These are phyloP conservation scores for Rhizophagus sp. DNA, from an alignment of 192 early-diverging fungal species.

Conservation along the genomic window DNA sequence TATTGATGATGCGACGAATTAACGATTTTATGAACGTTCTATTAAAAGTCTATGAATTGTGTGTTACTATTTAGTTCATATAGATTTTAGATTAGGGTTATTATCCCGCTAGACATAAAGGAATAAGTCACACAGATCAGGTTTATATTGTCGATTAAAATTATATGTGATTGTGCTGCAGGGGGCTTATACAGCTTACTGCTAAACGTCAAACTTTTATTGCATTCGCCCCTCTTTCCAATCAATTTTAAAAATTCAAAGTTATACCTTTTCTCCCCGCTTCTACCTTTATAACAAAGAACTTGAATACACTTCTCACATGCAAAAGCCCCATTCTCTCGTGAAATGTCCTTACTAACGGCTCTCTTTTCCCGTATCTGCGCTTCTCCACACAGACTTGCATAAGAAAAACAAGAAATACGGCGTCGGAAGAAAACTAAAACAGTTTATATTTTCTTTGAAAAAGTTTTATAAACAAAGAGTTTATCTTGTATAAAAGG, in stretches of 20 bases:
- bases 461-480: not conserved
- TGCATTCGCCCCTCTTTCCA: slow-evolving; percentile 8
- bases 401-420: slow-evolving; percentile 4
- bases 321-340: not conserved
- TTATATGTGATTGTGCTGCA: not conserved
- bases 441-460: not conserved
- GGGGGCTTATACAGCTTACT: not conserved
- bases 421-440: slow-evolving; percentile 12
- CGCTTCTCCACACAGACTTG: slow-evolving; percentile 1
- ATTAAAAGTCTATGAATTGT: slow-evolving; percentile 13
- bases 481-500: slow-evolving; percentile 7
- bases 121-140: slow-evolving; percentile 5
- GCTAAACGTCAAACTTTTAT: slow-evolving; percentile 25
- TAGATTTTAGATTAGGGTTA: not conserved
- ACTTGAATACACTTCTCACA: slow-evolving; percentile 1
- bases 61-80: slow-evolving; percentile 7
- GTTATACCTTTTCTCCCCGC: slow-evolving; percentile 15
- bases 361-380: not conserved
- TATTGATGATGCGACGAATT: slow-evolving; percentile 1
- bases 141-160: not conserved
- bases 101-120: not conserved
- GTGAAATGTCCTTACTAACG: slow-evolving; percentile 3
- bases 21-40: not conserved
- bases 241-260: slow-evolving; percentile 12
- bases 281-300: slow-evolving; percentile 12